These are phyloP conservation scores for Umbelopsis isabellina DNA, from an alignment of 192 early-diverging fungal genomes.

Conservation along the genomic window DNA sequence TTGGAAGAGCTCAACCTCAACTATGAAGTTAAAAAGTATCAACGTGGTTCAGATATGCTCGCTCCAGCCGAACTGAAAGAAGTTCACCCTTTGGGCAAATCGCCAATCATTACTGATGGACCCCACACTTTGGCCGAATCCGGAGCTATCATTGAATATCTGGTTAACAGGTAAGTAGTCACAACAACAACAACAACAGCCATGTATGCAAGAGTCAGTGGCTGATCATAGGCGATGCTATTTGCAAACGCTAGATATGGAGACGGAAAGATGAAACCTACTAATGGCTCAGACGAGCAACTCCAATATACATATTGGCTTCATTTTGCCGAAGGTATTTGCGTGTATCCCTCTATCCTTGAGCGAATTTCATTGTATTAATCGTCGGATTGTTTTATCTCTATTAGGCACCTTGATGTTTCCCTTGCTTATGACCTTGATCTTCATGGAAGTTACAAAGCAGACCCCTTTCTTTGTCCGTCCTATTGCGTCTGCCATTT, in stretches of 20 bases:
- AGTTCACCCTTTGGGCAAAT: conserved; percentile 53
- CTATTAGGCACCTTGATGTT: conserved; percentile 2
- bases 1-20: conserved; percentile 47
- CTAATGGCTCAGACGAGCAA: conserved; percentile 4
- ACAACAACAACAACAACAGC: too few relatives aligned
- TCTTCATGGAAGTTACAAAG: background rate
- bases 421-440: background rate
- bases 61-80: conserved; percentile 35
- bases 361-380: background rate
- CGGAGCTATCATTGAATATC: conserved; percentile 48
- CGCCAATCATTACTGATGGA: conserved; percentile 50
- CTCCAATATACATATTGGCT: conserved; percentile 13
- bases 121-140: conserved; percentile 38
- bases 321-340: conserved; percentile 1
- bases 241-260: conserved; percentile 1
- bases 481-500: background rate
- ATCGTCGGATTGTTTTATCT: background rate
- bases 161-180: conserved; percentile 12
- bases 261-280: conserved; percentile 1
- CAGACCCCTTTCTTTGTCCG: conserved; percentile 14
- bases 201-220: background rate
- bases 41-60: conserved; percentile 31
- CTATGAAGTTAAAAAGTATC: conserved; percentile 48
- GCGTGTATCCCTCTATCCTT: background rate
- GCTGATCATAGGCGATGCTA: background rate